These are phyloP conservation scores for Spergularia marina DNA, from an alignment of 148 eudicot genomes.

Conservation along the genomic window DNA sequence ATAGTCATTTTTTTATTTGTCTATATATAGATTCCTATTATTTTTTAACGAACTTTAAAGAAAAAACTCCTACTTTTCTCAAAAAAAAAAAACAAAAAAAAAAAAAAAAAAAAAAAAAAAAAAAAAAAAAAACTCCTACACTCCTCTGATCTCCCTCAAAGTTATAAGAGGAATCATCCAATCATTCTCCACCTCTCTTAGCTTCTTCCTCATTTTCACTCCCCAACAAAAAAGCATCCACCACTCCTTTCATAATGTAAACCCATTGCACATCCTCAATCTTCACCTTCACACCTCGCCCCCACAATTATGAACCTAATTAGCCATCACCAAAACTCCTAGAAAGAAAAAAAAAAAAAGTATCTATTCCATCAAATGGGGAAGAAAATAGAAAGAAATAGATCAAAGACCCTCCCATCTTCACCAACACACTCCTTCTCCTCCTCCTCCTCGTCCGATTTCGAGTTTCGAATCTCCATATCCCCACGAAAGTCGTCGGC, in stretches of 20 bases:
- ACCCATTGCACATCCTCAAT: slow-evolving; percentile 7
- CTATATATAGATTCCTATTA: no score
- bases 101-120: no score
- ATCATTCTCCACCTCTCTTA: not conserved
- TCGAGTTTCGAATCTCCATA: slow-evolving; percentile 64
- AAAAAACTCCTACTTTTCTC: no score
- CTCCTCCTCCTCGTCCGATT: slow-evolving; percentile 68
- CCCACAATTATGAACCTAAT: not conserved
- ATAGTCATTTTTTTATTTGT: no score
- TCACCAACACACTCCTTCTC: slow-evolving; percentile 74
- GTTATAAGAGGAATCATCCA: not conserved
- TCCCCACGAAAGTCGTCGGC: slow-evolving; percentile 76
- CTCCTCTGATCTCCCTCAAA: not conserved
- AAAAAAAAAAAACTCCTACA: no score
- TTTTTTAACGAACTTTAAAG: no score
- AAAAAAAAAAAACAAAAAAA: no score
- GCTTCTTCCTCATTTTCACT: slow-evolving; percentile 5
- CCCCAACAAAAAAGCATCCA: slow-evolving; percentile 10
- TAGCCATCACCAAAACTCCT: not conserved
- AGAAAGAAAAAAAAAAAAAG: not conserved
- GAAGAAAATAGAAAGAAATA: slow-evolving; percentile 24
- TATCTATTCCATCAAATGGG: slow-evolving; percentile 36
- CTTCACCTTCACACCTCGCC: not conserved
- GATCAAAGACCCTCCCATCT: slow-evolving; percentile 75
- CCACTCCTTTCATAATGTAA: not conserved